A percentile compares a stretch with the other conserved stretches of the same genome.
phyloP scores from a whole-genome alignment of 106 monocot species.

The Dendrobium chrysotoxum region DNA sequence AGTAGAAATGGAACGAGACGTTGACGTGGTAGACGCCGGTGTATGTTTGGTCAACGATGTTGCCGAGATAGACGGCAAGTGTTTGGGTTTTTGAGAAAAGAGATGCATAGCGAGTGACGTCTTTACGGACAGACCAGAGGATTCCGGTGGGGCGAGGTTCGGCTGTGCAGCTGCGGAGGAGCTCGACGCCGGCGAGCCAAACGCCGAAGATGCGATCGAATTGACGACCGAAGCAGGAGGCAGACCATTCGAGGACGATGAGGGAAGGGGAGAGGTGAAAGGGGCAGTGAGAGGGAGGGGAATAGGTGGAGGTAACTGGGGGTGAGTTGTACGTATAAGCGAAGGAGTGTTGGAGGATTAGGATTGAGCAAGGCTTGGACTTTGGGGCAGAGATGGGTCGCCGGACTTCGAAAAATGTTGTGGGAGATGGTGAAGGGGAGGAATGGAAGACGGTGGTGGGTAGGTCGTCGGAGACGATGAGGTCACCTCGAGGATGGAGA shows the following conservation, averaged over 20 bases:
- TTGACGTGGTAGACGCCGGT: slow-evolving; percentile 26
- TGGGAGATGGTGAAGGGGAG: slow-evolving; percentile 21
- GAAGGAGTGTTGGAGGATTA: slow-evolving; percentile 59
- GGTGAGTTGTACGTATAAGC: slow-evolving; percentile 59
- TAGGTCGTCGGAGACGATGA: neutral
- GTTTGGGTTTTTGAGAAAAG: slow-evolving; percentile 29
- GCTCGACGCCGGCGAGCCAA: slow-evolving; percentile 51
- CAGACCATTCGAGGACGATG: slow-evolving; percentile 54
- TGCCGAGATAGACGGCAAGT: slow-evolving; percentile 53
- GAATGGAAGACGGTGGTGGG: neutral
- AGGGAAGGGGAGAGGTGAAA: slow-evolving; percentile 19
- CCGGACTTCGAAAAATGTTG: slow-evolving; percentile 10
- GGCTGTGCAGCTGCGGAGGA: slow-evolving; percentile 58
- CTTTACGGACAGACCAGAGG: slow-evolving; percentile 54
- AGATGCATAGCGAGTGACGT: slow-evolving; percentile 48
- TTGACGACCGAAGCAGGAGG: slow-evolving; percentile 54
- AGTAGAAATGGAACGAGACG: slow-evolving; percentile 19
- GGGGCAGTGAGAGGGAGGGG: slow-evolving; percentile 23
- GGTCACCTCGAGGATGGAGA: slow-evolving; percentile 4
- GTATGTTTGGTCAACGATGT: slow-evolving; percentile 19
- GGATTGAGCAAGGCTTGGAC: slow-evolving; percentile 20
- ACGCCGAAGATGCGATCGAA: slow-evolving; percentile 64
- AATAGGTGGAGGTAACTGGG: slow-evolving; percentile 34
- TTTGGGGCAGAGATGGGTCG: slow-evolving; percentile 10
- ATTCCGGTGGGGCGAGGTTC: slow-evolving; percentile 47